Evolutionary conservation across 108 stramenopile species (phyloP).

Genomic region (Pseudonitzschia pungens): DNA sequence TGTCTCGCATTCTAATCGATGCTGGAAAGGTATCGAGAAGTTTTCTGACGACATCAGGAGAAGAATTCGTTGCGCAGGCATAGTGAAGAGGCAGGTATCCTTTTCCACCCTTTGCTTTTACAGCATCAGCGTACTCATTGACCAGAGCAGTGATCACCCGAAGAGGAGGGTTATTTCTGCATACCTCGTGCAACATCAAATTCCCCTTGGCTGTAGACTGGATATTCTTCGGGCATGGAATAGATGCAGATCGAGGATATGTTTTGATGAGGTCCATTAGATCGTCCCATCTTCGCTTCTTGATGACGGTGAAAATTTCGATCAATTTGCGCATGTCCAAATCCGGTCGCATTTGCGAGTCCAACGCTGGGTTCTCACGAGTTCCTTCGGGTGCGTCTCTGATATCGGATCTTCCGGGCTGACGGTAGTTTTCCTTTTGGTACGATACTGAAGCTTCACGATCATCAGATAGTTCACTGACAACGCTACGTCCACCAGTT

Average conservation of each 20-base stretch:
- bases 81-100: constrained; percentile 71
- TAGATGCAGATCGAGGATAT: constrained; percentile 22
- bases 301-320: constrained; percentile 33
- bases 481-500: constrained; percentile 9
- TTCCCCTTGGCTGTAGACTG: constrained; percentile 35
- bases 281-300: constrained; percentile 32
- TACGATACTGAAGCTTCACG: constrained; percentile 13
- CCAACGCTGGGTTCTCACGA: constrained; percentile 4
- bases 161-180: constrained; percentile 54
- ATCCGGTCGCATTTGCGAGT: background rate
- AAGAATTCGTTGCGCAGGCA: constrained; percentile 69
- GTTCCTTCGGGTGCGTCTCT: constrained; percentile 17
- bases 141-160: constrained; percentile 51
- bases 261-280: constrained; percentile 15
- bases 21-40: constrained; percentile 70
- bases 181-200: constrained; percentile 56
- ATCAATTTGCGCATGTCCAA: constrained; percentile 21
- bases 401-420: background rate
- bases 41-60: constrained; percentile 49
- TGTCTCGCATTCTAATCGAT: constrained; percentile 43
- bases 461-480: constrained; percentile 5
- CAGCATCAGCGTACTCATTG: constrained; percentile 38
- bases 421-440: constrained; percentile 24
- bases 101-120: constrained; percentile 51
- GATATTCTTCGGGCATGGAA: constrained; percentile 20